Conservation (phyloP, 1,139 yeast genomes). For the Geotrichum klebahnii region DNA sequence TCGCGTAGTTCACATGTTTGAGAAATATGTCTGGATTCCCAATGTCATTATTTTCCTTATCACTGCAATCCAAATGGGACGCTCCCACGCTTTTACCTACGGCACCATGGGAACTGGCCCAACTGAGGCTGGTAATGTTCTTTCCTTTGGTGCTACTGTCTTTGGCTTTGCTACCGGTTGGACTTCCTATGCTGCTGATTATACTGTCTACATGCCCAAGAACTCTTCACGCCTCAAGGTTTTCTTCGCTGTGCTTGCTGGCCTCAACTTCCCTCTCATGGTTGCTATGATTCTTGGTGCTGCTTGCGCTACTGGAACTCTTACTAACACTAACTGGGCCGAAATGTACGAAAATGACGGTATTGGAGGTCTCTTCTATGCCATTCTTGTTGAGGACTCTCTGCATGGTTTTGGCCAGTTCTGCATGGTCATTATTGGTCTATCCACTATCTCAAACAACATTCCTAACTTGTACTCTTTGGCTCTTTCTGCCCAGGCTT, state of each 20-base stretch:
- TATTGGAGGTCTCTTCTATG: conserved; percentile 79
- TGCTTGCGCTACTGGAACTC: conserved; percentile 68
- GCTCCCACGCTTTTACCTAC: conserved; percentile 55
- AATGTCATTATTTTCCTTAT: conserved; percentile 67
- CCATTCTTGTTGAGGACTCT: conserved; percentile 70
- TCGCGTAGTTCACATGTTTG: conserved; percentile 73
- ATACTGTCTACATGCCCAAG: conserved; percentile 77
- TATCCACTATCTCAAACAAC: conserved; percentile 85
- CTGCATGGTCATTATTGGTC: conserved; percentile 75
- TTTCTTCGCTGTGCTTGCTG: conserved; percentile 59
- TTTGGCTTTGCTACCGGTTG: conserved; percentile 94
- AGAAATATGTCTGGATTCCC: conserved; percentile 87
- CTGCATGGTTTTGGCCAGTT: conserved; percentile 86
- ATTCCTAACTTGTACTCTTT: conserved; percentile 90
- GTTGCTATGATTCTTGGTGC: conserved; percentile 82
- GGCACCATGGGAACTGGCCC: conserved; percentile 45
- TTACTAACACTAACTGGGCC: conserved; percentile 46
- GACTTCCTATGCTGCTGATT: conserved; percentile 91
- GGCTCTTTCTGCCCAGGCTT: conserved; percentile 77
- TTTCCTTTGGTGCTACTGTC: conserved; percentile 79
- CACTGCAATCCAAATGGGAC: conserved; percentile 71
- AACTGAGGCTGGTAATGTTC: conserved; percentile 65
- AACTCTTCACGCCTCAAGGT: conserved; percentile 55
- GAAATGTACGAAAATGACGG: conserved; percentile 51
- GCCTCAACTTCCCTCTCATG: conserved; percentile 62